Percentiles rank a stretch among this genome's conserved stretches.
These are phyloP conservation scores for Penicillium vulpinum DNA, from an alignment of 2,329 filamentous ascomycete species.

Conservation along the genomic window DNA sequence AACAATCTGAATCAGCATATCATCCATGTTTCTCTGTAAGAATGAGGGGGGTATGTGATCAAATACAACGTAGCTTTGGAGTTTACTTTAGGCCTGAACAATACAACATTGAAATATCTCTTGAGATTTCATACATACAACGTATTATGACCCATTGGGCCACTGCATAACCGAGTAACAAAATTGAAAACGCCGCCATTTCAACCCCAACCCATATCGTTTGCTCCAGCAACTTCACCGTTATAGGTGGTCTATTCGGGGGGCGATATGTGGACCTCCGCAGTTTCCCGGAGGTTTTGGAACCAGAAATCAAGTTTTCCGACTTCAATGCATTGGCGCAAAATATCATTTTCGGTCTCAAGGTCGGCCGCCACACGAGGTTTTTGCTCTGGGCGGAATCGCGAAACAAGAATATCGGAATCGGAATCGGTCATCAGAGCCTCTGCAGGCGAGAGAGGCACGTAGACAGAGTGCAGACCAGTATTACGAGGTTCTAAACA, in stretches of 20 bases:
- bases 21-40: not conserved
- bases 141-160: constrained; percentile 6
- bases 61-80: not conserved
- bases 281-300: constrained; percentile 30
- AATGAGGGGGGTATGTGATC: not conserved
- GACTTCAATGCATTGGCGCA: constrained; percentile 66
- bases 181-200: constrained; percentile 3
- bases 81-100: not conserved
- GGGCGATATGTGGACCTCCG: constrained; percentile 15
- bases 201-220: not conserved
- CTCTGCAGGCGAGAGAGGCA: constrained; percentile 29
- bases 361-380: constrained; percentile 71
- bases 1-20: not conserved
- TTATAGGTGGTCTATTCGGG: not conserved
- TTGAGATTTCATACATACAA: constrained; percentile 6
- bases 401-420: constrained; percentile 53
- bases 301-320: constrained; percentile 71
- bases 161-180: constrained; percentile 3
- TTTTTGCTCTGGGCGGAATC: constrained; percentile 63
- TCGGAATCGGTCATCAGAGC: constrained; percentile 32
- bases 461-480: constrained; percentile 23
- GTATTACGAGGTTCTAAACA: constrained; percentile 18
- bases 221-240: constrained; percentile 6
- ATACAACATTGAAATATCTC: not conserved
- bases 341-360: constrained; percentile 66